Base-by-base conservation (phyloP, 306 rosid genomes). In the Malus orientalis region DNA sequence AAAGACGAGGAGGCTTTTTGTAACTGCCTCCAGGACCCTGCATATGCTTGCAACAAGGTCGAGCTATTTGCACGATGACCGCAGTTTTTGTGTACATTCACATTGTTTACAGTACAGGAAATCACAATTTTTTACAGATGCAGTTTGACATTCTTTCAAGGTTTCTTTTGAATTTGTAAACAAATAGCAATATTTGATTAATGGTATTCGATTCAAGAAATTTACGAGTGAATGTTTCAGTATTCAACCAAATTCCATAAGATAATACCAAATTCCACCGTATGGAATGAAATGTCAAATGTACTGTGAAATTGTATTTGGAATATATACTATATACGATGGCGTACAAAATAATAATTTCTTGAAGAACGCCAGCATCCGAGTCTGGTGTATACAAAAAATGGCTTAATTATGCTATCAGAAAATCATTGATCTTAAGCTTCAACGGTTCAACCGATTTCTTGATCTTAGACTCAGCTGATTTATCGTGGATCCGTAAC, bases 1-100 rank as follows among this genome's bases (percentile, higher is more conserved):
- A 90, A 92, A 79, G 97, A 92, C 7, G 97, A 82, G 78, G 97
- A 92, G 58, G 85, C 87, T 25, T 88, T 95, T 79, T 92, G 98
- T 77, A 88, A 78, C 75, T 95, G 98, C 89, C 88, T 92, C 42
- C 88, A 86, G 87, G 97, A 95, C 77, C 88, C 97, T 82, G 81
- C 93, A 70, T 87, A 97, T 69, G 82, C 92, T 84, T 95, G 98
- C 85, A 92, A 85, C 79, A 78, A 84, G 79, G 84, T 83, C 49
- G 87, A 90, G 83, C 89, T 94, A 66, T 94, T 94, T 74, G 84
- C 96, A 69, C 80, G 85, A 92, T 88, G 80, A 85, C 75, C n/a
- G 23, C 55, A 67, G 19, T 71, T 33, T 49, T 60, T 25, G 27
- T 69, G 80, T 42, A 49, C 27, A 51, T 69, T 68, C 62, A 19